Evolutionary conservation across 176 grass and related monocot species (phyloP).

Genomic region (Tillandsia fasciculata): DNA sequence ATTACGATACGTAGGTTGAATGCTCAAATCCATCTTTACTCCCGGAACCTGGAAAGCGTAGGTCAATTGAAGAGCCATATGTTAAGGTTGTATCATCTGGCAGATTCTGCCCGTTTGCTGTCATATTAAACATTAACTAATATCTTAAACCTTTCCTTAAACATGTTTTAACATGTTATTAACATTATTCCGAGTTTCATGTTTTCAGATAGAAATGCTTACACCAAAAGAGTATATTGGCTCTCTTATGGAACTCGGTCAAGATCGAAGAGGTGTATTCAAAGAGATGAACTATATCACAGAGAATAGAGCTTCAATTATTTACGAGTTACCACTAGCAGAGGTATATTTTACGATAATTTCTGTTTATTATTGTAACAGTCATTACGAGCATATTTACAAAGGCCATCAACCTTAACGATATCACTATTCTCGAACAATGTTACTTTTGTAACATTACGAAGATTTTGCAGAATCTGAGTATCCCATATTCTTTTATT

Average conservation of each 20-base stretch:
- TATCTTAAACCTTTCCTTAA: neutral
- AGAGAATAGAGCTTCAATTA: constrained; percentile 73
- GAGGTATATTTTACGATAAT: constrained; percentile 42
- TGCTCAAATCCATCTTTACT: constrained; percentile 94
- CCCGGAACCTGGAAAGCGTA: constrained; percentile 78
- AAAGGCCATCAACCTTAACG: too few species aligned
- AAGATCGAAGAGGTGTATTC: constrained; percentile 97
- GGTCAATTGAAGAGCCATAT: constrained; percentile 86
- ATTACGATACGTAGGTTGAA: constrained; percentile 41
- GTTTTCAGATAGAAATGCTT: constrained; percentile 77
- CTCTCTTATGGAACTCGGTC: constrained; percentile 88
- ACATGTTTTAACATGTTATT: neutral
- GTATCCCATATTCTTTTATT: too few species aligned
- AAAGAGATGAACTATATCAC: constrained; percentile 97
- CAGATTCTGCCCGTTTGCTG: constrained; percentile 9
- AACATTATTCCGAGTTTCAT: neutral
- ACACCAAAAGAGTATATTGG: constrained; percentile 97
- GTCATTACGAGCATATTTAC: neutral
- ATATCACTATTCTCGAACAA: too few species aligned
- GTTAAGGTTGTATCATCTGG: constrained; percentile 58
- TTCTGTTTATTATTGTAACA: neutral
- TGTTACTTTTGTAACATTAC: too few species aligned
- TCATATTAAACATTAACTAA: constrained; percentile 6
- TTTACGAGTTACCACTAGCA: constrained; percentile 86
- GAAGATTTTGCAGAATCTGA: too few species aligned